These are phyloP conservation scores for Penicillium desertorum DNA, from an alignment of 495 filamentous ascomycete genomes.

Conservation along the genomic window DNA sequence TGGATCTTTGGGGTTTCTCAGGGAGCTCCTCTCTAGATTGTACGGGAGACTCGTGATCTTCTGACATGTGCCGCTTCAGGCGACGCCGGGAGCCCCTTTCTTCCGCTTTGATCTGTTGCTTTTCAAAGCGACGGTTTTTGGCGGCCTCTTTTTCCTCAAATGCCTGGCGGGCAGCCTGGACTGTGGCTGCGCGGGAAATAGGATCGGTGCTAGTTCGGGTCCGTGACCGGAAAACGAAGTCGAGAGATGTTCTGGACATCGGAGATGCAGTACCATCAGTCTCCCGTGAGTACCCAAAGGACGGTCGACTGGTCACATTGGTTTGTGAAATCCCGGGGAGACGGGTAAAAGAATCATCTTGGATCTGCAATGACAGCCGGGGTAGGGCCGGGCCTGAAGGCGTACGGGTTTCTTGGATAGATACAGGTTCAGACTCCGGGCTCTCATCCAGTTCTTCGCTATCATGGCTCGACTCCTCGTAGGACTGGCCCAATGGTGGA, in stretches of 20 bases:
- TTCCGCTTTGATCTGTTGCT: conserved; percentile 54
- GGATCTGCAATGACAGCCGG: conserved; percentile 46
- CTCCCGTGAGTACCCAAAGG: conserved; percentile 50
- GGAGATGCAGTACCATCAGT: conserved; percentile 49
- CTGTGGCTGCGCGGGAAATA: conserved; percentile 51
- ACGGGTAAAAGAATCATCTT: conserved; percentile 48
- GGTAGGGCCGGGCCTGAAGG: conserved; percentile 35
- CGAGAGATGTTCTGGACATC: conserved; percentile 55
- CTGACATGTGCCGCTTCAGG: conserved; percentile 29
- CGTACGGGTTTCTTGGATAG: conserved; percentile 25
- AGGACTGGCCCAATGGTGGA: conserved; percentile 53
- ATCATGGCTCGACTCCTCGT: conserved; percentile 48
- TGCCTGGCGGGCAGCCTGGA: conserved; percentile 55
- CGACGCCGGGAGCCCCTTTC: conserved; percentile 41
- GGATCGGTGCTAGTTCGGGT: conserved; percentile 50
- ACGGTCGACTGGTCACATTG: conserved; percentile 51
- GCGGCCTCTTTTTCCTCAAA: conserved; percentile 61
- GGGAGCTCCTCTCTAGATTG: conserved; percentile 17
- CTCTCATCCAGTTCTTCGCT: conserved; percentile 46
- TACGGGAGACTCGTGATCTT: conserved; percentile 16
- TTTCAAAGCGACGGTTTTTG: conserved; percentile 55
- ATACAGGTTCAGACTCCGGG: conserved; percentile 26
- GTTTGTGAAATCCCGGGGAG: conserved; percentile 53
- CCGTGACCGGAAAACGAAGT: conserved; percentile 54
- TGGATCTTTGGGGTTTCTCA: conserved; percentile 16